Evolutionary conservation across 441 rosid species (phyloP).

Genomic region (Heliophila coronopifolia): DNA sequence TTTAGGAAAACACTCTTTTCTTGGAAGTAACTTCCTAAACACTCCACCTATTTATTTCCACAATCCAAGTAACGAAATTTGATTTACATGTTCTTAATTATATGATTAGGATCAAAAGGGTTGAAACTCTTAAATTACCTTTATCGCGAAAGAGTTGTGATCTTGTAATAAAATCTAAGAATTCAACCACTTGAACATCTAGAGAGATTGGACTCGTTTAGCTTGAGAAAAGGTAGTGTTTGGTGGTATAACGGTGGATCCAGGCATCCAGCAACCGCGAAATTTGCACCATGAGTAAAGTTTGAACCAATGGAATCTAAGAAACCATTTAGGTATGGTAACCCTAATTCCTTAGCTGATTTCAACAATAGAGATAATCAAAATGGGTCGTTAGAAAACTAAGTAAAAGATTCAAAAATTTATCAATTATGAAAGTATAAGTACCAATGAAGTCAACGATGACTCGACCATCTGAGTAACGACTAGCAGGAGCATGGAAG

Average conservation of each 20-base stretch:
- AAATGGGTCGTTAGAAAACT: background rate
- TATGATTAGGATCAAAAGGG: slow-evolving; percentile 1
- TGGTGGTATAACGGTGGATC: slow-evolving; percentile 62
- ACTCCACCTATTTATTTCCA: slow-evolving; percentile 43
- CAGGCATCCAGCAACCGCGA: slow-evolving; percentile 81
- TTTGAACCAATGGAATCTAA: slow-evolving; percentile 62
- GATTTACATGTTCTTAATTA: too few relatives aligned
- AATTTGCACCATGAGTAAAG: slow-evolving; percentile 79
- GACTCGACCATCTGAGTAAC: slow-evolving; percentile 70
- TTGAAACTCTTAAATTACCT: slow-evolving; percentile 33
- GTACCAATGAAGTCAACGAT: slow-evolving; percentile 50
- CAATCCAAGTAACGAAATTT: too few relatives aligned
- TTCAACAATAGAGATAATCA: background rate
- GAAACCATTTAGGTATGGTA: slow-evolving; percentile 54
- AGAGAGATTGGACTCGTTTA: slow-evolving; percentile 69
- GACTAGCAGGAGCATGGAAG: slow-evolving; percentile 63
- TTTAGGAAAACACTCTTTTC: slow-evolving; percentile 38
- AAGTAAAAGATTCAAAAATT: too few relatives aligned
- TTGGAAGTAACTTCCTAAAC: slow-evolving; percentile 46
- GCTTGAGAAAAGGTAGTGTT: slow-evolving; percentile 42
- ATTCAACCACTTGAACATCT: slow-evolving; percentile 57
- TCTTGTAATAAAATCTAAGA: slow-evolving; percentile 43
- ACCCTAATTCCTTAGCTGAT: slow-evolving; percentile 46
- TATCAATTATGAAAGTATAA: too few relatives aligned
- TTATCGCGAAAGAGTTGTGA: slow-evolving; percentile 35